Evolutionary conservation across 2,329 filamentous ascomycete genomes (phyloP).

Genomic region (Parafenestella ontariensis): DNA sequence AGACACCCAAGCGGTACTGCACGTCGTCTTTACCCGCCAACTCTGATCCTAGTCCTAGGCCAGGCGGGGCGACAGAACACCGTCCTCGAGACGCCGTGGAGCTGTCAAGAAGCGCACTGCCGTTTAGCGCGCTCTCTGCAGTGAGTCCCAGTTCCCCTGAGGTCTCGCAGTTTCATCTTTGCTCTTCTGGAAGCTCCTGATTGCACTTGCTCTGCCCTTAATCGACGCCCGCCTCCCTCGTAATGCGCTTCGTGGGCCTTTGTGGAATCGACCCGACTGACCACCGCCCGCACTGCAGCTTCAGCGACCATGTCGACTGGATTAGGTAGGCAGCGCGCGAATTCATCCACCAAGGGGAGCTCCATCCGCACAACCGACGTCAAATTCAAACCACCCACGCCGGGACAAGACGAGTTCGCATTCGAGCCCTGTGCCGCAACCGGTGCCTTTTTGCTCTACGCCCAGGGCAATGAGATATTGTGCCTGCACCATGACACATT

Average conservation of each 20-base stretch:
- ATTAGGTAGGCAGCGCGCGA: constrained; percentile 51
- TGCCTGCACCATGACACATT: constrained; percentile 93
- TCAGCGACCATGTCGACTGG: constrained; percentile 54
- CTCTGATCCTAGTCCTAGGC: constrained; percentile 42
- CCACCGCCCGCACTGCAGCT: constrained; percentile 32
- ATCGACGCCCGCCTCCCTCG: constrained; percentile 35
- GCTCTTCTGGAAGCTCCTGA: constrained; percentile 38
- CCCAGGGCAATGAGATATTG: constrained; percentile 80
- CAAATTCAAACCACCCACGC: constrained; percentile 51
- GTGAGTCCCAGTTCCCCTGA: constrained; percentile 47
- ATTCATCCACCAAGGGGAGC: constrained; percentile 45
- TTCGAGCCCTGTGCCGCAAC: constrained; percentile 92
- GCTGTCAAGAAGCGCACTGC: constrained; percentile 41
- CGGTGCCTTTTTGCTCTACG: constrained; percentile 87
- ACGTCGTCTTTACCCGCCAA: constrained; percentile 44
- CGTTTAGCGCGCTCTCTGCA: constrained; percentile 48
- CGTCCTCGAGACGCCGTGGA: constrained; percentile 47
- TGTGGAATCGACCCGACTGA: constrained; percentile 38
- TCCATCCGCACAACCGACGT: constrained; percentile 44
- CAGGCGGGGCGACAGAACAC: constrained; percentile 49
- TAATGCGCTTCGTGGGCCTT: constrained; percentile 39
- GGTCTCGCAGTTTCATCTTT: constrained; percentile 33
- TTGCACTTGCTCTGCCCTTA: constrained; percentile 35
- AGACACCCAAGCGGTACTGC: constrained; percentile 50
- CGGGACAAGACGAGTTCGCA: constrained; percentile 56